A percentile compares a stretch with the other conserved stretches of the same genome.
Conservation (phyloP, 2,329 filamentous ascomycete species). For the Diaporthe longicolla region DNA sequence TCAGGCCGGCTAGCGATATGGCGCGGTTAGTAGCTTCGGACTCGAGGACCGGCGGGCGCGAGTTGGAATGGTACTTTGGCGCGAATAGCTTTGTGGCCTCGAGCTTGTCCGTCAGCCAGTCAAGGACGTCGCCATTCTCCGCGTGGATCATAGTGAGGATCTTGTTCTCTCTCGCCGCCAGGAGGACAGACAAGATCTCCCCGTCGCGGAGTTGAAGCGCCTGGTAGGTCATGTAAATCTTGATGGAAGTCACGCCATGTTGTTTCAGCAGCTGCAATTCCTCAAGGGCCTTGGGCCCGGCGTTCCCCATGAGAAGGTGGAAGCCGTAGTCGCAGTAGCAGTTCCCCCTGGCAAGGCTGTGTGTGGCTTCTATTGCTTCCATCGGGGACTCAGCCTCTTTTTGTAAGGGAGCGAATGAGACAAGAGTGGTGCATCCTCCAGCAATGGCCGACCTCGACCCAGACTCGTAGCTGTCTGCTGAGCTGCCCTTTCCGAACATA, state of each 20-base stretch:
- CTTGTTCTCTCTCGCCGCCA: slow-evolving; percentile 59
- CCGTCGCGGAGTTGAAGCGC: slow-evolving; percentile 63
- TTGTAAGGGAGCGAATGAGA: slow-evolving; percentile 70
- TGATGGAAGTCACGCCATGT: slow-evolving; percentile 62
- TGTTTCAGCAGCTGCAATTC: slow-evolving; percentile 55
- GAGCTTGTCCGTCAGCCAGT: slow-evolving; percentile 67
- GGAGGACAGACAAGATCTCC: slow-evolving; percentile 65
- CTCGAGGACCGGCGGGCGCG: slow-evolving; percentile 64
- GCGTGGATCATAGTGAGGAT: slow-evolving; percentile 71
- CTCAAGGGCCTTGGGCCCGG: slow-evolving; percentile 55
- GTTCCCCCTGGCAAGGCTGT: slow-evolving; percentile 58
- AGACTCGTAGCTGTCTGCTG: slow-evolving; percentile 52
- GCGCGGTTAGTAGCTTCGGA: slow-evolving; percentile 67
- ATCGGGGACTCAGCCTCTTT: slow-evolving; percentile 61
- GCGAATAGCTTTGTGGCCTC: slow-evolving; percentile 62
- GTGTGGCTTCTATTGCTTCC: slow-evolving; percentile 62
- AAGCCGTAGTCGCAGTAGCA: slow-evolving; percentile 71
- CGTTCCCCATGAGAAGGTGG: slow-evolving; percentile 65
- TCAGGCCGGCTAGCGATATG: slow-evolving; percentile 63
- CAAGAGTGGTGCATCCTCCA: slow-evolving; percentile 71
- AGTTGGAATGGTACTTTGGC: slow-evolving; percentile 65
- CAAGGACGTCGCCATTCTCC: slow-evolving; percentile 67
- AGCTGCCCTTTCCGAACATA: slow-evolving; percentile 52
- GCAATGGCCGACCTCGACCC: slow-evolving; percentile 66
- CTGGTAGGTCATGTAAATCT: slow-evolving; percentile 68